These are phyloP conservation scores for Hyphodiscus sp. DNA, from an alignment of 2,329 filamentous ascomycete species.

Conservation along the genomic window DNA sequence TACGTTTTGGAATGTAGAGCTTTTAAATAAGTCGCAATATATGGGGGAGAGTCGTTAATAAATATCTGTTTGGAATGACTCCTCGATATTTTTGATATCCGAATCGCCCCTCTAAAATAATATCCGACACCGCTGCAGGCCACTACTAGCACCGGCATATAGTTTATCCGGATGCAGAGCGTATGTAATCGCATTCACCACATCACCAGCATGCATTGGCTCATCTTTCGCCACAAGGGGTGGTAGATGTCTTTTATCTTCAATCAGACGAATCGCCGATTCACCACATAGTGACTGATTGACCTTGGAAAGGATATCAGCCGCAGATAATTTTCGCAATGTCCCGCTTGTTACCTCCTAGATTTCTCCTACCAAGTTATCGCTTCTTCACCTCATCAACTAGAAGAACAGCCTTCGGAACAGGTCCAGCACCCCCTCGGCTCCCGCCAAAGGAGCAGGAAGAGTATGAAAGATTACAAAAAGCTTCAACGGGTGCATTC, in stretches of 20 bases:
- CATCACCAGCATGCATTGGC: no score
- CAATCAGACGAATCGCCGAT: no score
- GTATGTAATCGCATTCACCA: no score
- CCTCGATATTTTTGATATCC: neutral
- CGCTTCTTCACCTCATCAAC: constrained; percentile 24
- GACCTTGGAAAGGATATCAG: neutral
- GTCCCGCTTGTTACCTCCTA: constrained; percentile 24
- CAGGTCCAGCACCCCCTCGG: constrained; percentile 69
- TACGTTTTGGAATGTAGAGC: constrained; percentile 2
- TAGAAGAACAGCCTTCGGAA: constrained; percentile 35
- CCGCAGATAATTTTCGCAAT: constrained; percentile 11
- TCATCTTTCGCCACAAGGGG: no score
- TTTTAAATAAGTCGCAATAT: constrained; percentile 15
- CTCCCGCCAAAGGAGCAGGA: constrained; percentile 86
- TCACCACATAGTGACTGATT: neutral
- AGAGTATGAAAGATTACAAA: constrained; percentile 82
- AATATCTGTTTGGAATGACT: neutral
- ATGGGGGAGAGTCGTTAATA: neutral
- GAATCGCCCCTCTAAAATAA: neutral
- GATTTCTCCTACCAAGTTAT: constrained; percentile 22
- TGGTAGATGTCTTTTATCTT: no score
- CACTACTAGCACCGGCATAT: no score
- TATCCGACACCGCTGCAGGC: neutral
- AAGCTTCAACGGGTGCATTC: constrained; percentile 67
- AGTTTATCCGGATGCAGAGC: no score